Conservation (phyloP, 108 stramenopile species). For the Fragilariopsis cylindrus region DNA sequence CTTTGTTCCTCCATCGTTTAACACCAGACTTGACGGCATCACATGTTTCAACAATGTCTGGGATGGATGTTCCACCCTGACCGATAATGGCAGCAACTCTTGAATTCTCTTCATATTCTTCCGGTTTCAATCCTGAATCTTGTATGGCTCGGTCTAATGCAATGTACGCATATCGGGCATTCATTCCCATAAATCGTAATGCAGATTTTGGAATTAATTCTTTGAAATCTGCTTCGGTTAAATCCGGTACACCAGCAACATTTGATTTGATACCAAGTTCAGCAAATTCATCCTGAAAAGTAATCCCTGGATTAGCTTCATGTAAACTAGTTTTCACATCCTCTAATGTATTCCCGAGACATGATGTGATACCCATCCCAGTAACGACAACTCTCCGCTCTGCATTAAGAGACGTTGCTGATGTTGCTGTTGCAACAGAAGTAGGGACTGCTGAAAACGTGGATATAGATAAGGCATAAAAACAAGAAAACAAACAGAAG, state of each 20-base stretch:
- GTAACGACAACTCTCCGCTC: slow-evolving; percentile 85
- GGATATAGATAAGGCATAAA: neutral
- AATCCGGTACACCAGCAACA: slow-evolving; percentile 71
- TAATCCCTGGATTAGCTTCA: slow-evolving; percentile 67
- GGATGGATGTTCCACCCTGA: slow-evolving; percentile 90
- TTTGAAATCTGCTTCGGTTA: slow-evolving; percentile 80
- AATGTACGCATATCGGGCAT: slow-evolving; percentile 90
- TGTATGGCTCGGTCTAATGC: slow-evolving; percentile 86
- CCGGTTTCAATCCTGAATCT: slow-evolving; percentile 76
- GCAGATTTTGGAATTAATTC: slow-evolving; percentile 85
- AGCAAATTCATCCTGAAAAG: slow-evolving; percentile 73
- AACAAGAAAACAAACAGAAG: slow-evolving; percentile 13
- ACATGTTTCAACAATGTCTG: slow-evolving; percentile 90
- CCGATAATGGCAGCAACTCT: slow-evolving; percentile 89
- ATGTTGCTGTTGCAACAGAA: slow-evolving; percentile 9
- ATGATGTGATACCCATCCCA: slow-evolving; percentile 91
- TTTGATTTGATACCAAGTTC: slow-evolving; percentile 89
- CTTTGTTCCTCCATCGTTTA: slow-evolving; percentile 93
- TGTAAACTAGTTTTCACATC: slow-evolving; percentile 63
- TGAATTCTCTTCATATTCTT: slow-evolving; percentile 86
- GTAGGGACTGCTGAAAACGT: neutral
- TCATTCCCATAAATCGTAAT: slow-evolving; percentile 83
- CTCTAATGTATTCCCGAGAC: slow-evolving; percentile 89
- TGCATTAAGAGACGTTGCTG: slow-evolving; percentile 56
- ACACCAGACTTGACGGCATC: slow-evolving; percentile 76